phyloP scores from a whole-genome alignment of 1,284 basidiomycete genomes.

The Xerocomus minutiporus region DNA sequence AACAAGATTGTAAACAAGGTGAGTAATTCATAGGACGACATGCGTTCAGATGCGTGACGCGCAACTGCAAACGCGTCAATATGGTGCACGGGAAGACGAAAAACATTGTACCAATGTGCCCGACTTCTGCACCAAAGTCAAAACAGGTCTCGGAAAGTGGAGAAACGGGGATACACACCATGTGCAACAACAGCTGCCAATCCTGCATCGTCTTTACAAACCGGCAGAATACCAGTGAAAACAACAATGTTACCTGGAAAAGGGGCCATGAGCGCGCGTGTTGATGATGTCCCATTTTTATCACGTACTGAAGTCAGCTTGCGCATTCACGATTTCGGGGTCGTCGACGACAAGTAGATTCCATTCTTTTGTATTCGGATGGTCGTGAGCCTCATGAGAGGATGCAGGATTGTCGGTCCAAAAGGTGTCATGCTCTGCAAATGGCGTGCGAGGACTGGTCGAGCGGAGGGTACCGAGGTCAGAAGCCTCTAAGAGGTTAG shows the following conservation, averaged over 20 bases:
- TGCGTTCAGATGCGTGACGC: slow-evolving; percentile 70
- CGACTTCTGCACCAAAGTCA: slow-evolving; percentile 59
- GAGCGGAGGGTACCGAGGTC: slow-evolving; percentile 51
- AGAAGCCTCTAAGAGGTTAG: slow-evolving; percentile 69
- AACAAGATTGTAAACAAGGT: slow-evolving; percentile 49
- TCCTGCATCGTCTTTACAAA: slow-evolving; percentile 76
- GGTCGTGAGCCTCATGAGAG: slow-evolving; percentile 19
- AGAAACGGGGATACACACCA: slow-evolving; percentile 44
- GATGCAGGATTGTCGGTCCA: slow-evolving; percentile 27
- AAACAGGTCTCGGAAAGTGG: not conserved
- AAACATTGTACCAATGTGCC: slow-evolving; percentile 62
- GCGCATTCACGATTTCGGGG: slow-evolving; percentile 71
- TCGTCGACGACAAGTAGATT: slow-evolving; percentile 82
- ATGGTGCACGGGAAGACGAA: slow-evolving; percentile 1
- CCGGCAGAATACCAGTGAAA: slow-evolving; percentile 84
- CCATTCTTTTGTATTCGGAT: slow-evolving; percentile 48
- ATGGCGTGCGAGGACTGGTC: slow-evolving; percentile 6
- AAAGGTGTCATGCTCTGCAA: slow-evolving; percentile 8
- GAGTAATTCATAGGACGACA: slow-evolving; percentile 57
- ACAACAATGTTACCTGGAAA: slow-evolving; percentile 71
- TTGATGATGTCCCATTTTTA: not conserved
- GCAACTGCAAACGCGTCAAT: slow-evolving; percentile 43
- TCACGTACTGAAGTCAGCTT: slow-evolving; percentile 67
- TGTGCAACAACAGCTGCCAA: slow-evolving; percentile 86
- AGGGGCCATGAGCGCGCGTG: not conserved